Base-by-base conservation (phyloP, 345 rosid genomes). In the Bretschneidera sinensis region DNA sequence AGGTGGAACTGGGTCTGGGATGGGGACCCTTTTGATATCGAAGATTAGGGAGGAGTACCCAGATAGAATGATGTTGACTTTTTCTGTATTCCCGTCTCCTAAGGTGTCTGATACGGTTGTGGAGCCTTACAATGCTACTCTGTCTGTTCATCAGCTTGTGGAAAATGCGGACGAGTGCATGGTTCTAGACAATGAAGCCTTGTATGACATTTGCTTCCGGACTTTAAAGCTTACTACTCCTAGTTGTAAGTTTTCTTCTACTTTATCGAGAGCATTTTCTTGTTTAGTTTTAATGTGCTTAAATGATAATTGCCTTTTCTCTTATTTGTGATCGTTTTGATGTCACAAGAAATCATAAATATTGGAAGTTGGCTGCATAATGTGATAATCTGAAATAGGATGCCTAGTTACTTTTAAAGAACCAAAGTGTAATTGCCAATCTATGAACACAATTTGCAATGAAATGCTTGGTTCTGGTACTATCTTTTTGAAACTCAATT, bases 11-110 rank as follows among this genome's bases (percentile, higher is more conserved):
- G 82, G 84, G 48, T 84, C 86, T 23, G 83, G 86, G 3, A 84
- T 84, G 84, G 86, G 89, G 17, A 81, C 86, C 28, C 72, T 84
- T 24, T 75, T 84, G 89, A 81, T 84, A 24, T 81, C 86, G 0
- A 83, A 81, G 80, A 83, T 83, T 51, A 70, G 89, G 60, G 89
- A 84, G 69, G 89, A 81, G 67, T 81, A 81, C 61, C 86, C 83
- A 0, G 89, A 81, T 66, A 64, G 84, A 16, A 84, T 84, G 89
- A 79, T 84, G 86, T 71, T 84, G 43, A 84, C 86, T 0, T 84
- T 84, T 74, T 83, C 86, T 16, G 86, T 81, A 6, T 80, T 83
- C 43, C 85, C 88, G 1, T 83, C 88, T 53, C 88, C 85, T 13
- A 79, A 77, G 71, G 85, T 83, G 17, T 83, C 88, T 54, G 88